Evolutionary conservation across 345 rosid species (phyloP).

Genomic region (Citrus sp.): DNA sequence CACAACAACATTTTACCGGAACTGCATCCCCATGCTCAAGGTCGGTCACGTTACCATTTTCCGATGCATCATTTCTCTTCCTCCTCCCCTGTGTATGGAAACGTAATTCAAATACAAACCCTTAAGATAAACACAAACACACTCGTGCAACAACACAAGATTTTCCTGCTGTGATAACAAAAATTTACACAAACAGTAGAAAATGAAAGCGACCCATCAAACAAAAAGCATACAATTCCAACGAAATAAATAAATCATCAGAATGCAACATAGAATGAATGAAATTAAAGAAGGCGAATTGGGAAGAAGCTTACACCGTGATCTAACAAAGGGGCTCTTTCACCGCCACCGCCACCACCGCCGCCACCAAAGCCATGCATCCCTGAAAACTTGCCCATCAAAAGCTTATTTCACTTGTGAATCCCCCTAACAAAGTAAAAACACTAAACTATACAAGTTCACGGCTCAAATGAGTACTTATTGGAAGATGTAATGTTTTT

Average conservation of each 20-base stretch:
- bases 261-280: not conserved
- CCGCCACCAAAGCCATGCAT: constrained; percentile 13
- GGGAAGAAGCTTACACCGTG: constrained; percentile 23
- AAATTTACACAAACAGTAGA: not conserved
- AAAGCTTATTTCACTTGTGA: not conserved
- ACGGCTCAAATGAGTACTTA: not conserved
- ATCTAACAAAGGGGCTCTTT: constrained; percentile 34
- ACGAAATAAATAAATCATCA: not conserved
- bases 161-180: not conserved
- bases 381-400: constrained; percentile 8
- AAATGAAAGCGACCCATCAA: not conserved
- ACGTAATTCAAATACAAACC: not conserved
- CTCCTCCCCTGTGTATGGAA: constrained; percentile 24
- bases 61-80: constrained; percentile 22
- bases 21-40: constrained; percentile 24
- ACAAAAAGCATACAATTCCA: not conserved
- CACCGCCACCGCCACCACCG: not conserved
- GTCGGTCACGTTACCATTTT: constrained; percentile 18
- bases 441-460: not conserved
- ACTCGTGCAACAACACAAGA: not conserved
- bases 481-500: not conserved
- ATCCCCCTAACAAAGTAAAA: not conserved
- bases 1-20: constrained; percentile 7
- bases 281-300: not conserved
- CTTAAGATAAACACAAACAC: not conserved